Percentiles rank a stretch among this genome's conserved stretches.
These are phyloP conservation scores for Cyclotella baltica DNA, from an alignment of 108 stramenopile species.

Conservation along the genomic window DNA sequence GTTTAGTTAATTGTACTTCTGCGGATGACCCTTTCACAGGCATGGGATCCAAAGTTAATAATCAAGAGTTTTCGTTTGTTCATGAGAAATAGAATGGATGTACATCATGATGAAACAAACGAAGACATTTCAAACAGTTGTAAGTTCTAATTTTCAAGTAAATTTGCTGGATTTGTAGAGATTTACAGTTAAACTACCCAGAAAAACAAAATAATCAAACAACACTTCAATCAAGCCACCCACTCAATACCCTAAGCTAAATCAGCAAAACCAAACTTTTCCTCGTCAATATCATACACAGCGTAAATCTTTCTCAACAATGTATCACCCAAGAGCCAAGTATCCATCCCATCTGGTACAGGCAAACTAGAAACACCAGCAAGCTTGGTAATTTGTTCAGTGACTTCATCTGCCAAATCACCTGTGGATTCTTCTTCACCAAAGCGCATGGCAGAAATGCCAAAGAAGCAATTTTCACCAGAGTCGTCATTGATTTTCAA, in stretches of 20 bases:
- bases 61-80: no score
- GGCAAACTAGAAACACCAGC: constrained; percentile 57
- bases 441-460: constrained; percentile 49
- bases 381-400: constrained; percentile 51
- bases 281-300: constrained; percentile 65
- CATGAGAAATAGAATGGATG: no score
- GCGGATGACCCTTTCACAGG: no score
- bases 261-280: constrained; percentile 65
- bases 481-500: constrained; percentile 76
- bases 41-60: no score
- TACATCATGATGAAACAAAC: no score
- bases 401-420: constrained; percentile 46
- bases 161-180: no score
- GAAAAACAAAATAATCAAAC: no score
- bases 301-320: constrained; percentile 86
- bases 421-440: constrained; percentile 22
- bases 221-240: no score
- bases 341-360: constrained; percentile 48
- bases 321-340: constrained; percentile 86
- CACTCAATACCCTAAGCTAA: constrained; percentile 12
- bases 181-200: no score
- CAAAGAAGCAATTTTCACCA: constrained; percentile 47
- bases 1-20: no score
- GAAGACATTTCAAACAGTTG: no score
- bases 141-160: no score